phyloP scores from a whole-genome alignment of 495 filamentous ascomycete genomes.

The Aspergillus indologenus region DNA sequence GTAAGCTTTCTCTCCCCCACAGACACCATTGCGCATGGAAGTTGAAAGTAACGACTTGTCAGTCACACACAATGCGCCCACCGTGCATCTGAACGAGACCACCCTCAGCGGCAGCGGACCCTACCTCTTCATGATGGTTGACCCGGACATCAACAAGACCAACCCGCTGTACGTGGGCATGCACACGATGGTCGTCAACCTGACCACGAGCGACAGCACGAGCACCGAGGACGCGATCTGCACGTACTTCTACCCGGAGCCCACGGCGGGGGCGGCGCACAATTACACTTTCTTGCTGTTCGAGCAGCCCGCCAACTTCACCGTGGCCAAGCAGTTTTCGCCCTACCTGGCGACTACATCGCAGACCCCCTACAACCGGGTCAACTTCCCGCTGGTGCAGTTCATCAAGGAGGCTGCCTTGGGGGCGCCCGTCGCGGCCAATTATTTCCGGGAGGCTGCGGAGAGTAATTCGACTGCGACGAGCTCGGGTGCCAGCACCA shows the following conservation, averaged over 20 bases:
- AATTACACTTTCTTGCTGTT: neutral
- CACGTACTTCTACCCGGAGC: neutral
- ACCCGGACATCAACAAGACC: neutral
- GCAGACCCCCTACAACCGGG: neutral
- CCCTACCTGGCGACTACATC: neutral
- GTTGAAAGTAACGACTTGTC: too few species aligned
- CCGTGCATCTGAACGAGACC: neutral
- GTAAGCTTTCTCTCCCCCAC: neutral
- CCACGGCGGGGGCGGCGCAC: neutral
- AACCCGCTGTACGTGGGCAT: neutral
- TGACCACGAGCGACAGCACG: neutral
- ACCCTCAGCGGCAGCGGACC: neutral
- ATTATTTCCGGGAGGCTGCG: neutral
- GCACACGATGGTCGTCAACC: neutral
- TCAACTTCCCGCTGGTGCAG: neutral
- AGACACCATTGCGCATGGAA: too few species aligned
- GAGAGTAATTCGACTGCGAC: neutral
- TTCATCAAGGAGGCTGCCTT: neutral
- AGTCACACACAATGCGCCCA: neutral
- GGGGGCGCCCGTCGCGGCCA: neutral
- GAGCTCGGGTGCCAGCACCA: neutral
- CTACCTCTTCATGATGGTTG: neutral
- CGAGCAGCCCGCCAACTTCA: neutral
- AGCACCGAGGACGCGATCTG: neutral
- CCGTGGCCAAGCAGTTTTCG: neutral